Percentiles rank a stretch among this genome's conserved stretches.
Evolutionary conservation across 2,329 filamentous ascomycete genomes (phyloP).

Genomic region (Aphanocladium album): DNA sequence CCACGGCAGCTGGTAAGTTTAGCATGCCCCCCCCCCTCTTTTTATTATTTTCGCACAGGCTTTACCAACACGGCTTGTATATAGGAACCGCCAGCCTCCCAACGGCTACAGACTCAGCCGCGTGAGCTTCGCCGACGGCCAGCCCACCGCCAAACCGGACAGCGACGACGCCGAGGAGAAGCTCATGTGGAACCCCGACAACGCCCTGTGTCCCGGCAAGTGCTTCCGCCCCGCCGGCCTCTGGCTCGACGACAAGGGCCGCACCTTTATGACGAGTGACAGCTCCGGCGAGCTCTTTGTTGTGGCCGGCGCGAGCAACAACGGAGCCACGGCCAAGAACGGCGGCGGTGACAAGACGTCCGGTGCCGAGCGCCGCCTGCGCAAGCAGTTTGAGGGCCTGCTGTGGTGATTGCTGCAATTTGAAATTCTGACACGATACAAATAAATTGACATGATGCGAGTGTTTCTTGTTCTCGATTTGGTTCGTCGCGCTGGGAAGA

Average conservation of each 20-base stretch:
- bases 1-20: conserved; percentile 53
- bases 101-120: conserved; percentile 35
- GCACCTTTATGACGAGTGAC: conserved; percentile 51
- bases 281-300: conserved; percentile 52
- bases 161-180: conserved; percentile 39
- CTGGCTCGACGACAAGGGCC: conserved; percentile 29
- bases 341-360: background rate
- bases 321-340: background rate
- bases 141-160: conserved; percentile 25
- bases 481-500: background rate
- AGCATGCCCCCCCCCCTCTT: background rate
- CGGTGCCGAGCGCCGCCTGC: background rate
- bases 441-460: background rate
- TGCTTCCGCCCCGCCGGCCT: conserved; percentile 53
- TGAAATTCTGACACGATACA: background rate
- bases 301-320: conserved; percentile 19
- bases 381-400: background rate
- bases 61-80: background rate
- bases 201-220: conserved; percentile 35
- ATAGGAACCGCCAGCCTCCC: conserved; percentile 28
- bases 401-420: background rate
- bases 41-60: background rate
- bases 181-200: conserved; percentile 46
- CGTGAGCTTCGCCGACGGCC: conserved; percentile 32
- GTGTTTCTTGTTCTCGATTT: background rate